phyloP scores from a whole-genome alignment of 345 rosid species.

The Populus alba region DNA sequence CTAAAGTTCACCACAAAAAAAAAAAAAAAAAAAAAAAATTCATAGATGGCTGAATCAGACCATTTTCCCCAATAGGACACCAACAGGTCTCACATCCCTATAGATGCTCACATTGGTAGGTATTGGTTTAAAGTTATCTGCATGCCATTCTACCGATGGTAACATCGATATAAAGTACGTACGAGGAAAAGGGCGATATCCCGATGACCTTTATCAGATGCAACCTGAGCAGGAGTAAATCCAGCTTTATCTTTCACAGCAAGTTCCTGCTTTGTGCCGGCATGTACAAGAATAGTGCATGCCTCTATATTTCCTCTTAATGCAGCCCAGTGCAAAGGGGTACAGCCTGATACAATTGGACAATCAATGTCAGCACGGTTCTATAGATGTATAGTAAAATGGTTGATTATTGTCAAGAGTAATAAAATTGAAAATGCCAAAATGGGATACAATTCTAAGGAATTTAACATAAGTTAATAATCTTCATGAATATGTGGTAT shows the following conservation, averaged over 20 bases:
- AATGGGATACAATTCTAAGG: not conserved
- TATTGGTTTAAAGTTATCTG: not conserved
- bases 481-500: not conserved
- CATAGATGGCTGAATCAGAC: too few species aligned
- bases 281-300: conserved; percentile 76
- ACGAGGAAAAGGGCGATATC: conserved; percentile 83
- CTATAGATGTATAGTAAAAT: not conserved
- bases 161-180: conserved; percentile 48
- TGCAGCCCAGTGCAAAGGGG: conserved; percentile 97
- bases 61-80: not conserved
- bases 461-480: not conserved
- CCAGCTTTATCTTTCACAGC: conserved; percentile 77
- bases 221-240: conserved; percentile 77
- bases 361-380: not conserved
- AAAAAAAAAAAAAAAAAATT: not conserved
- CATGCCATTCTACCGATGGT: conserved; percentile 8
- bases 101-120: conserved; percentile 3
- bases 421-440: not conserved
- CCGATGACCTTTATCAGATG: conserved; percentile 93
- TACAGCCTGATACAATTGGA: conserved; percentile 60
- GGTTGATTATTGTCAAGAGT: too few species aligned
- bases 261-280: conserved; percentile 80
- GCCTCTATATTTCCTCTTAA: conserved; percentile 75
- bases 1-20: not conserved
- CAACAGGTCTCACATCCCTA: conserved; percentile 3